Evolutionary conservation across 495 filamentous ascomycete species (phyloP), one percentile per base, ranked within the genome.

Genomic region (Neurospora hispaniola): DNA sequence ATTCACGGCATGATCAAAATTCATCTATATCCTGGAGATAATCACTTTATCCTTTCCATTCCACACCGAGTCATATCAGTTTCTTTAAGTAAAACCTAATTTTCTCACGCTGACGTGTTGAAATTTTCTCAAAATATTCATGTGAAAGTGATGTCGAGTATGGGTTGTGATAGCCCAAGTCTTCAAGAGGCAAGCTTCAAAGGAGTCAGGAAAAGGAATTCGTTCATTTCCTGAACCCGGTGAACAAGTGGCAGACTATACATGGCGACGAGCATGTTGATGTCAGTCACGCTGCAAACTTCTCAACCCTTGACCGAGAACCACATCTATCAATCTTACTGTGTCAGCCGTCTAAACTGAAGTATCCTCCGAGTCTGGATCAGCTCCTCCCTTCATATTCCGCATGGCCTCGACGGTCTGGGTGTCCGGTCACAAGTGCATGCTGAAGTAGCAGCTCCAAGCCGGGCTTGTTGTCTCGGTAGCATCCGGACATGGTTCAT

Each of bases 351-450:
- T 62, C 27, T 35, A 35, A 9, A 62, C 54, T 62, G 54, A 62
- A 62, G 48, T 35, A 42, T 44, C 39, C 73, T 68, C 48, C 70
- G 70, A 42, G 9, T 3, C 39, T 39, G 27, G 70, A 69, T 42
- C 27, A 59, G n/a, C 70, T 43, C 39, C 41, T 71, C 54, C n/a
- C 20, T 69, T 69, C 73, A 72, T 72, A 72, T 72, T 54, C 42
- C 43, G 11, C 39, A 23, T 69, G 72, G 74, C 72, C 69, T 71
- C 11, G 69, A 48, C n/a, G 72, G 66, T 35, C 68, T 72, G 42
- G 68, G 18, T 68, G 7, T 39, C 43, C 38, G 43, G 54, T 35
- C 27, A 18, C 54, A 62, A 27, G 54, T 62, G 12, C 54, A 18
- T 62, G 27, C 54, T 62, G 27, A 27, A 18, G 54, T 18, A 62